These are phyloP conservation scores for Arthromyces matolae DNA, from an alignment of 768 basidiomycete species.

Conservation along the genomic window DNA sequence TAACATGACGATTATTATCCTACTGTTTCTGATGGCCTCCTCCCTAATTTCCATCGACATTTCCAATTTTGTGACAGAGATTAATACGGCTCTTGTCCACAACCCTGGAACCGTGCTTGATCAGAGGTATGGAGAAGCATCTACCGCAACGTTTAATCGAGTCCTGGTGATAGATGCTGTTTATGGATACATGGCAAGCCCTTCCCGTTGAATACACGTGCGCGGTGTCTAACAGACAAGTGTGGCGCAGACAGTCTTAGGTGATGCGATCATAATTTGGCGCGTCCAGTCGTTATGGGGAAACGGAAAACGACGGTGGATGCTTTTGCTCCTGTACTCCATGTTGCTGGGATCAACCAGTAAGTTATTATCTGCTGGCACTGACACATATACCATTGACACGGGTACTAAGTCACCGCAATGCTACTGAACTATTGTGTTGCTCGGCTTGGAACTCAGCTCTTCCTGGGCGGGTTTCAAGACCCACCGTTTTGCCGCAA, in stretches of 20 bases:
- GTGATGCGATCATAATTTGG: constrained; percentile 8
- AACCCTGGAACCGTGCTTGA: neutral
- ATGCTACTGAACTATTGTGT: constrained; percentile 6
- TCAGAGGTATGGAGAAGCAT: neutral
- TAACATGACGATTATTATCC: constrained; percentile 5
- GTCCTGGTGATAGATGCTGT: constrained; percentile 2
- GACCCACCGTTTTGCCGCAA: constrained; percentile 3
- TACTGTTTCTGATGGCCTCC: constrained; percentile 4
- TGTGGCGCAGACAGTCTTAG: neutral
- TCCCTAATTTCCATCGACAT: constrained; percentile 4
- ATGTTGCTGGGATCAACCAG: constrained; percentile 6
- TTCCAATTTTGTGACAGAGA: neutral
- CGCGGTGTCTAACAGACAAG: neutral
- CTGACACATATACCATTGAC: neutral
- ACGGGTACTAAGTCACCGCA: neutral
- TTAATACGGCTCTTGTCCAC: constrained; percentile 3
- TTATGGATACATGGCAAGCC: constrained; percentile 3
- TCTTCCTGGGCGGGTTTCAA: constrained; percentile 5
- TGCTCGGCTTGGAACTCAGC: constrained; percentile 2
- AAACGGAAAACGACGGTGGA: constrained; percentile 1
- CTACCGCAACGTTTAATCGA: neutral
- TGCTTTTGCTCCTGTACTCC: constrained; percentile 1
- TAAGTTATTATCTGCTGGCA: neutral
- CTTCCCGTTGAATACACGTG: neutral
- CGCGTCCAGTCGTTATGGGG: constrained; percentile 9